These are phyloP conservation scores for Aureobasidium subglaciale DNA, from an alignment of 2,329 filamentous ascomycete genomes.

Conservation along the genomic window DNA sequence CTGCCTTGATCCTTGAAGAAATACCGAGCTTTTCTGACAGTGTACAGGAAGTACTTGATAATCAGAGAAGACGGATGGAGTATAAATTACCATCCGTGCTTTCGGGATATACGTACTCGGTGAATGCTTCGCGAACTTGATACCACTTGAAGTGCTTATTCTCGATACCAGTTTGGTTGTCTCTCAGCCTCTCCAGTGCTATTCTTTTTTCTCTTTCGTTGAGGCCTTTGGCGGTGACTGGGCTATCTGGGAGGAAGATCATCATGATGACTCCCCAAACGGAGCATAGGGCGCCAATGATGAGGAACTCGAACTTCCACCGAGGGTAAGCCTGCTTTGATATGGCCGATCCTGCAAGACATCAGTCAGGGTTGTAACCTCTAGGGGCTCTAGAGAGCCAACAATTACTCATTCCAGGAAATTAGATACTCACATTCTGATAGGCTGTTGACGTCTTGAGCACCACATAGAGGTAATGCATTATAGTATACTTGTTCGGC, in stretches of 20 bases:
- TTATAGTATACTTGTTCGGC: background rate
- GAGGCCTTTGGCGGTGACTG: slow-evolving; percentile 46
- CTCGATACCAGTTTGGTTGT: slow-evolving; percentile 53
- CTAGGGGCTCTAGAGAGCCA: too few relatives aligned
- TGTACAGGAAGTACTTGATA: too few relatives aligned
- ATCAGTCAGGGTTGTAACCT: too few relatives aligned
- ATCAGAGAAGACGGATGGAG: too few relatives aligned
- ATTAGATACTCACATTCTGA: too few relatives aligned
- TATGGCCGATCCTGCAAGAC: slow-evolving; percentile 47
- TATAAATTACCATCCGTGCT: too few relatives aligned
- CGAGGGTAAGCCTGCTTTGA: slow-evolving; percentile 48
- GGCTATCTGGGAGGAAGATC: slow-evolving; percentile 52
- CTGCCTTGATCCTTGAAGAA: too few relatives aligned
- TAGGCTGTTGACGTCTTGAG: slow-evolving; percentile 54
- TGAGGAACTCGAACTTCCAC: slow-evolving; percentile 61
- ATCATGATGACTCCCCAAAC: slow-evolving; percentile 53
- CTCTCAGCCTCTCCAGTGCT: slow-evolving; percentile 46
- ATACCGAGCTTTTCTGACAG: too few relatives aligned
- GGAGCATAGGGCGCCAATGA: slow-evolving; percentile 48
- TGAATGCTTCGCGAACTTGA: slow-evolving; percentile 48
- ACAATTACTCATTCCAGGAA: too few relatives aligned
- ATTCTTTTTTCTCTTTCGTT: slow-evolving; percentile 43
- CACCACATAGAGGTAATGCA: slow-evolving; percentile 56
- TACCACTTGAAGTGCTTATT: slow-evolving; percentile 48
- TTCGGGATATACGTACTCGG: slow-evolving; percentile 29